Base-by-base conservation (phyloP, 192 early-diverging fungal genomes). In the Podila epicladia region DNA sequence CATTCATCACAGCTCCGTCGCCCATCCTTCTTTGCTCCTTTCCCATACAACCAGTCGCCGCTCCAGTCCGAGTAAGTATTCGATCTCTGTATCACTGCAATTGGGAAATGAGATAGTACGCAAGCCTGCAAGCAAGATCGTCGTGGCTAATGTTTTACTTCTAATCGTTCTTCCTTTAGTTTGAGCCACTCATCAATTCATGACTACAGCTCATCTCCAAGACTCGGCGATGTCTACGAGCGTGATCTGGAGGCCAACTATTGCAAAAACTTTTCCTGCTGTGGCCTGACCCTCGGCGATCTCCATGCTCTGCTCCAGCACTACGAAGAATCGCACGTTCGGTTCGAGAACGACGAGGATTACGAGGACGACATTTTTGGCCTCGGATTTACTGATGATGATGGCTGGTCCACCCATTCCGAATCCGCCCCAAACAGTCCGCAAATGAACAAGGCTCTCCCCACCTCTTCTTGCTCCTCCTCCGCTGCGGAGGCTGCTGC, bases 201-300 rank as follows among this genome's bases (percentile, higher is more conserved):
- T 28, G 77, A 80, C 62, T 80, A 80, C 49, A 68, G 69, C 35
- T 80, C 62, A 8, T 73, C 71, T 3, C 67, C 77, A 50, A 68
- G 57, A 31, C 31, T 45, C 12, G 77, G 71, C 37, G 77, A 80
- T 62, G 71, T 80, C 26, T 80, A 80, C 26, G 71, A 89, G 33
- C 90, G 89, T 69, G 92, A 92, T 64, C 89, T 97, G 11, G 96
- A 98, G 82, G 92, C 92, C 84, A 88, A 89, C 60, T 98, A 96
- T 84, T 97, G 96, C 85, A 94, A 94, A 83, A 94, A 99, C 90
- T 99, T 97, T 75, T 88, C 88, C 62, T 99, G 97, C 89, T 99
- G 97, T 76, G 97, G 97, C 31, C 88, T 95, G 35, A 84, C 93
- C 48, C 88, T 99, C 60, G 89, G 89, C 67, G 94, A 96, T 82